Evolutionary conservation across 371 early-diverging fungal genomes (phyloP), one percentile per base, ranked within the genome.

Genomic region (Mucor racemosus): DNA sequence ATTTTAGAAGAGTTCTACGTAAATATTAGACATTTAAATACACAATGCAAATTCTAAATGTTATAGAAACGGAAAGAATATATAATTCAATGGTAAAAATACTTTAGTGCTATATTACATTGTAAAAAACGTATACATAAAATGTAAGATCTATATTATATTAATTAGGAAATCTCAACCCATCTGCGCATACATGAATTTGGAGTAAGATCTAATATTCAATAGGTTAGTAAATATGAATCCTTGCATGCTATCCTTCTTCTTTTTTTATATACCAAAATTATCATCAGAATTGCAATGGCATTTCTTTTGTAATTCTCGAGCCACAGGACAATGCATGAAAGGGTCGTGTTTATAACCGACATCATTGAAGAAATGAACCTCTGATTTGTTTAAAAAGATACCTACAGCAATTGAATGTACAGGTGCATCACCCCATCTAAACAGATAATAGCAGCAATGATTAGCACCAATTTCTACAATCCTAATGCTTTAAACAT

Each of bases 401-500:
- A 95, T 38, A 9, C 89, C 85, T 15, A 88, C 90, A 15, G 89
- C 90, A 71, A 97, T 84, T 0, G 95, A 92, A 75, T 97, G 99
- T 1, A 97, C 93, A 8, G 99, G 98, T 0, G 98, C 99, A 84
- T 98, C 98, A 6, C 98, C 97, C 97, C 97, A 97, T 76, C 83
- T 73, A 66, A 10, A 26, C 1, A 26, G 3, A 26, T 26, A 3
- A 9, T 7, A 17, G 42, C 31, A 44, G n/a, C 4, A 19, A 36
- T 33, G 33, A 6, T 40, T 6, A 58, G n/a, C 40, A 7, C 21
- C 5, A 0, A 4, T n/a, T 4, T 31, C 6, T n/a, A 34, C 35
- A 48, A 31, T 2, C 7, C 15, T 33, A 38, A 1, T 57, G 0
- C 31, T 58, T 41, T 7, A n/a, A 9, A 26, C 31, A 2, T 67